phyloP scores from a whole-genome alignment of 768 basidiomycete genomes.

The Trametes gibbosa region DNA sequence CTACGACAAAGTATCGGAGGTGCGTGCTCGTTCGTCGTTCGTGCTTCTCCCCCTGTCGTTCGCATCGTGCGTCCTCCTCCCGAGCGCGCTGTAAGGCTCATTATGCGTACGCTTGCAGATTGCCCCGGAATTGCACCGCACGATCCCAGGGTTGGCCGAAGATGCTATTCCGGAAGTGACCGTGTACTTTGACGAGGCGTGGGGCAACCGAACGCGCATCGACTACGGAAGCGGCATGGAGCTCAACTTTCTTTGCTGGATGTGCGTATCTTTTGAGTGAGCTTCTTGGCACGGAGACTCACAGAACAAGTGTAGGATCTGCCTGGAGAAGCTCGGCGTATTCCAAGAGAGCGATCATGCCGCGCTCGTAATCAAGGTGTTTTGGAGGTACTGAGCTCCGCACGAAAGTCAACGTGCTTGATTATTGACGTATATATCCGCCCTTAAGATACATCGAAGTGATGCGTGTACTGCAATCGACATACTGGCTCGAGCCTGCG shows the following conservation, averaged over 20 bases:
- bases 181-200: slow-evolving; percentile 79
- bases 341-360: slow-evolving; percentile 62
- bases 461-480: slow-evolving; percentile 85
- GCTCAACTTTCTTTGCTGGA: slow-evolving; percentile 93
- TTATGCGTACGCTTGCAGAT: slow-evolving; percentile 27
- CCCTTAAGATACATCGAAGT: slow-evolving; percentile 64
- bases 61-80: too few relatives aligned
- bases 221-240: slow-evolving; percentile 99
- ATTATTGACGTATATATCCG: neutral
- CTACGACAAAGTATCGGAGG: slow-evolving; percentile 78
- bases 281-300: too few relatives aligned
- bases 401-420: neutral
- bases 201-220: slow-evolving; percentile 90
- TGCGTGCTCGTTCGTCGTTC: slow-evolving; percentile 34
- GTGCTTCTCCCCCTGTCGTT: too few relatives aligned
- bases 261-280: slow-evolving; percentile 51
- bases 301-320: slow-evolving; percentile 52
- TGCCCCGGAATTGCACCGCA: slow-evolving; percentile 55
- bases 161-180: slow-evolving; percentile 68
- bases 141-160: slow-evolving; percentile 53
- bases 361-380: slow-evolving; percentile 77
- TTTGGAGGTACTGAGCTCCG: slow-evolving; percentile 67
- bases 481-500: slow-evolving; percentile 97
- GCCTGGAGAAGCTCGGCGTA: slow-evolving; percentile 70
- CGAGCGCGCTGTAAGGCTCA: too few relatives aligned